A percentile compares a stretch with the other conserved stretches of the same genome.
These are phyloP conservation scores for Aspergillus sp. DNA, from an alignment of 2,329 filamentous ascomycete species.

Conservation along the genomic window DNA sequence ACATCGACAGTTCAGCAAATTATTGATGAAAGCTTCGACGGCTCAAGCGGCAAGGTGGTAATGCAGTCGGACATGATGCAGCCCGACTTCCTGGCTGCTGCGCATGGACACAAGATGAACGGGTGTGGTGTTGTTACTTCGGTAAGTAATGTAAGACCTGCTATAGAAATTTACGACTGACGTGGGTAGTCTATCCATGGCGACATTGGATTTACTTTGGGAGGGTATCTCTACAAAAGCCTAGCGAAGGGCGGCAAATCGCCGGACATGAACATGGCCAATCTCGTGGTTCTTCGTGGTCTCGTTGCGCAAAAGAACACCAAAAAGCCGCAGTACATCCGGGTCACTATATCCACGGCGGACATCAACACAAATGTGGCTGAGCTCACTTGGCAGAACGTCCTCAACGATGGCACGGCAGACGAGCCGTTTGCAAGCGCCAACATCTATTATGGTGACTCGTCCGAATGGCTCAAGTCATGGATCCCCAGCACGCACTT, in stretches of 20 bases:
- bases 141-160: constrained; percentile 36
- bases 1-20: constrained; percentile 31
- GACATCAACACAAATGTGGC: constrained; percentile 8
- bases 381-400: constrained; percentile 11
- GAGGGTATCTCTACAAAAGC: constrained; percentile 26
- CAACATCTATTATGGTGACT: constrained; percentile 19
- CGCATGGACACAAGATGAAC: constrained; percentile 52
- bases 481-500: constrained; percentile 30
- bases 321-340: constrained; percentile 16
- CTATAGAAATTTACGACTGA: neutral
- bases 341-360: constrained; percentile 4
- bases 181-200: constrained; percentile 28
- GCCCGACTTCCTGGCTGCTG: constrained; percentile 43
- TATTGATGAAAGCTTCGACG: constrained; percentile 40
- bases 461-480: constrained; percentile 22
- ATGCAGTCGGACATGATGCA: constrained; percentile 49
- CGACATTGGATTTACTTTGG: constrained; percentile 35
- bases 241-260: constrained; percentile 20
- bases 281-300: constrained; percentile 56
- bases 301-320: constrained; percentile 52
- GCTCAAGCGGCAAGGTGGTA: constrained; percentile 34
- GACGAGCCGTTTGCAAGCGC: constrained; percentile 22
- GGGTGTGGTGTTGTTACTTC: constrained; percentile 49
- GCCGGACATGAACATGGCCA: constrained; percentile 42
- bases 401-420: constrained; percentile 7